Conservation (phyloP, 2,329 filamentous ascomycete genomes). For the Macrophomina phaseolina region DNA sequence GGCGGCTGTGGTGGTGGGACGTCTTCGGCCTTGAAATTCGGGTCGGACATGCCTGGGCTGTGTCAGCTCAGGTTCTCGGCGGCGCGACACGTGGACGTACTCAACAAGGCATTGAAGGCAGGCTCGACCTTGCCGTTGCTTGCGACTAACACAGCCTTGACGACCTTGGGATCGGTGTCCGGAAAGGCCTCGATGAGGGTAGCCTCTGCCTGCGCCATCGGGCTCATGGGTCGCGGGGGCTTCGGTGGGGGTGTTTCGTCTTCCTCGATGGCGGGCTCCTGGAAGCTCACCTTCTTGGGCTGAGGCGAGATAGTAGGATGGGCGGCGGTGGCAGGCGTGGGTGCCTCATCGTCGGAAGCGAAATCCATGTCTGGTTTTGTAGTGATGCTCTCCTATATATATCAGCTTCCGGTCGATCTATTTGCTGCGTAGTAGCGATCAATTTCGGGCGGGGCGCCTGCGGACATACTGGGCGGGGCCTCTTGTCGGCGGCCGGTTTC, state of each 20-base stretch:
- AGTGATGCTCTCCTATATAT: slow-evolving; percentile 32
- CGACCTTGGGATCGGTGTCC: slow-evolving; percentile 75
- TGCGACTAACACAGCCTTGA: slow-evolving; percentile 86
- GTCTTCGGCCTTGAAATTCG: slow-evolving; percentile 56
- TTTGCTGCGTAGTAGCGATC: slow-evolving; percentile 32
- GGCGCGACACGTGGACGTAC: slow-evolving; percentile 53
- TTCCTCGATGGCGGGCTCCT: slow-evolving; percentile 52
- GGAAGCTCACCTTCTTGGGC: slow-evolving; percentile 52
- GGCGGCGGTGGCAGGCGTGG: slow-evolving; percentile 35
- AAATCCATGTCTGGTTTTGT: slow-evolving; percentile 59
- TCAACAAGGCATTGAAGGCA: slow-evolving; percentile 92
- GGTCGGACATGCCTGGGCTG: slow-evolving; percentile 58
- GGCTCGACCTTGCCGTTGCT: slow-evolving; percentile 88
- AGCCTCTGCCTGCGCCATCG: slow-evolving; percentile 82
- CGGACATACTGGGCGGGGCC: slow-evolving; percentile 22
- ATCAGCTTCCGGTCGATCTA: slow-evolving; percentile 28
- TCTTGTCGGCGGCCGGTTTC: slow-evolving; percentile 29
- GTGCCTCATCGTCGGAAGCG: slow-evolving; percentile 54
- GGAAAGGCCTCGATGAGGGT: slow-evolving; percentile 96
- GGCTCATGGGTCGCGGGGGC: slow-evolving; percentile 81
- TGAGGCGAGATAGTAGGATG: slow-evolving; percentile 45
- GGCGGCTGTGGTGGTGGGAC: slow-evolving; percentile 78
- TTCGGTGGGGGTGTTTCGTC: slow-evolving; percentile 69
- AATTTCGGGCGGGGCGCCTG: slow-evolving; percentile 25
- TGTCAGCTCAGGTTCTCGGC: slow-evolving; percentile 28